phyloP scores from a whole-genome alignment of 176 grass and related monocot species.

The Areca catechu region DNA sequence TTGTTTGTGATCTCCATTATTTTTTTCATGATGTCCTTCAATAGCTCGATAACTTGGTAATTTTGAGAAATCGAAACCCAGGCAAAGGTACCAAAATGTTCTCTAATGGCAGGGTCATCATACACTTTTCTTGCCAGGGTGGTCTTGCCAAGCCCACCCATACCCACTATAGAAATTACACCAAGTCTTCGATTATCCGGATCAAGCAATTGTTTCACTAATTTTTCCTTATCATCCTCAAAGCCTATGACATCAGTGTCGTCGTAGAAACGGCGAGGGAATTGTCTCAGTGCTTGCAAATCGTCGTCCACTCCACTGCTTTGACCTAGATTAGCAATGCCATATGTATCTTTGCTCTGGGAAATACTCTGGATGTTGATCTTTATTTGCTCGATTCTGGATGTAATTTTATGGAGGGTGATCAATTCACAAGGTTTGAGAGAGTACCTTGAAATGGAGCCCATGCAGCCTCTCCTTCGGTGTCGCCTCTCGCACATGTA shows the following conservation, averaged over 20 bases:
- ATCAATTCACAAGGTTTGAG: constrained; percentile 2
- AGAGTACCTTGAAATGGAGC: neutral
- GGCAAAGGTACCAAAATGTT: too few species aligned
- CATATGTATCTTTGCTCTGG: constrained; percentile 5
- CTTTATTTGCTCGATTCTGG: constrained; percentile 9
- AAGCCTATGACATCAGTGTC: constrained; percentile 11
- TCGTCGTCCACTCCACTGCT: too few species aligned
- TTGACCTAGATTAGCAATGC: constrained; percentile 10
- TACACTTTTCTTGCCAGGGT: too few species aligned
- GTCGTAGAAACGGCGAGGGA: neutral
- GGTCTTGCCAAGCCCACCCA: too few species aligned
- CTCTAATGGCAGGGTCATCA: too few species aligned
- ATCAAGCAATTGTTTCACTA: constrained; percentile 2
- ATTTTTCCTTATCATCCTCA: constrained; percentile 7
- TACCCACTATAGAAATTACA: constrained; percentile 25
- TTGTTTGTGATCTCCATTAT: too few species aligned
- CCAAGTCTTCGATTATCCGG: neutral
- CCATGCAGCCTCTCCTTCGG: too few species aligned
- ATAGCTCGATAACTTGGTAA: too few species aligned
- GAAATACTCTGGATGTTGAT: constrained; percentile 14
- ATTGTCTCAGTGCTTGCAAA: neutral
- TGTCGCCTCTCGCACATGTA: too few species aligned
- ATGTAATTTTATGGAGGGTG: neutral
- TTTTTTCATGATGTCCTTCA: too few species aligned
- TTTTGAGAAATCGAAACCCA: too few species aligned